Conservation (phyloP, 202 grass and related monocot species). For the Hordeum pubiflorum region DNA sequence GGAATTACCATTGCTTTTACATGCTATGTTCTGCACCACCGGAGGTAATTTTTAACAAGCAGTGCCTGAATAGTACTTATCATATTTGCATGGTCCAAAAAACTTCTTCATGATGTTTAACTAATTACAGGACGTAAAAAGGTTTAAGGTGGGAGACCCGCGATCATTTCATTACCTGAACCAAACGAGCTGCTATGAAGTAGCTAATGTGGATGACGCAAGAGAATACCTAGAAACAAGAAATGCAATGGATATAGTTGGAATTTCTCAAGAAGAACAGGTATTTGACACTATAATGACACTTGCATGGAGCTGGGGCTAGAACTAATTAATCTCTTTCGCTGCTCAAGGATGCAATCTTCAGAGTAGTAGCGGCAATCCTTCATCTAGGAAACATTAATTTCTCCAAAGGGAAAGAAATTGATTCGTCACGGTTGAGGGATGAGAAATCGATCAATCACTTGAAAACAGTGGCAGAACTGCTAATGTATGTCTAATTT, state of each 20-base stretch:
- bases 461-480: conserved; percentile 75
- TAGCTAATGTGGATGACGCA: conserved; percentile 85
- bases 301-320: neutral
- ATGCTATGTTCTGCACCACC: conserved; percentile 86
- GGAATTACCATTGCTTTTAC: conserved; percentile 99
- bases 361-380: conserved; percentile 76
- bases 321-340: conserved; percentile 14
- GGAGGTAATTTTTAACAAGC: conserved; percentile 53
- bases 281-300: conserved; percentile 25
- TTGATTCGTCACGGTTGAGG: conserved; percentile 79
- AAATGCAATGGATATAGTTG: conserved; percentile 93
- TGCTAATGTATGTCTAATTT: conserved; percentile 54
- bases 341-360: conserved; percentile 80
- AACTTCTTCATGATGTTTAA: conserved; percentile 1
- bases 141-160: conserved; percentile 74
- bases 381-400: conserved; percentile 90
- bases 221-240: conserved; percentile 90
- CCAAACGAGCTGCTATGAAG: conserved; percentile 85
- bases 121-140: conserved; percentile 71
- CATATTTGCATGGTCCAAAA: neutral
- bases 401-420: conserved; percentile 84
- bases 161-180: conserved; percentile 90
- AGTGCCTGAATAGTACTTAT: neutral
- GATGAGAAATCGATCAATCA: conserved; percentile 71
- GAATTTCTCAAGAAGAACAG: conserved; percentile 85